Base-by-base conservation (phyloP, 2,329 filamentous ascomycete species). In the Monilinia fructicola region DNA sequence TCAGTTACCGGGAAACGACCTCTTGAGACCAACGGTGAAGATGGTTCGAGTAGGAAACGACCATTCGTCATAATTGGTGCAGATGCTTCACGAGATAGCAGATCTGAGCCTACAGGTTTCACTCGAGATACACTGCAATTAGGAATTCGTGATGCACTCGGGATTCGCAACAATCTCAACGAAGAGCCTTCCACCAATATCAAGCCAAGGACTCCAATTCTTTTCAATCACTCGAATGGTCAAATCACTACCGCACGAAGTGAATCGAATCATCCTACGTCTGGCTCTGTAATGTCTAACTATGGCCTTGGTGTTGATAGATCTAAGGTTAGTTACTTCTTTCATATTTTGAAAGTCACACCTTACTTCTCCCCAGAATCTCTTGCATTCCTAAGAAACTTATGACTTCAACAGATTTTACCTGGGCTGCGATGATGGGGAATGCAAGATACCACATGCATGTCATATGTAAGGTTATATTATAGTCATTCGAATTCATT, bases 361-460 rank as follows among this genome's bases (percentile, higher is more conserved):
- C 31, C 9, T 28, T 14, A 38, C 42, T 38, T 50, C 21, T 26
- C 28, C 6, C 12, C 9, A 23, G 7, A 14, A 28, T 14, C 5
- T n/a, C 16, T 40, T 21, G 10, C 14, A 38, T 38, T 21, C 31
- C 26, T 12, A n/a, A 38, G 38, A 58, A 21, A 52, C 31, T 42
- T 52, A 28, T 56, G n/a, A 48, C 44, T 50, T 65, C n/a, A 58
- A 58, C 18, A 48, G 62, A 50, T 60, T 35, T 18, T 38, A 26
- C 31, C 42, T 11, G 54, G 53, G 53, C 23, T 64, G 42, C 23
- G 42, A 38, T 26, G 11, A 23, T 42, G 7, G 28, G 2, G 21
- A 28, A n/a, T 58, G 53, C 23, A 16, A n/a, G n/a, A 58, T 9
- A 23, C 40, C 58, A 18, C 53, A 58, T 58, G 53, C 53, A 46